Evolutionary conservation across 768 basidiomycete species (phyloP).

Genomic region (Boletus rex-veris): DNA sequence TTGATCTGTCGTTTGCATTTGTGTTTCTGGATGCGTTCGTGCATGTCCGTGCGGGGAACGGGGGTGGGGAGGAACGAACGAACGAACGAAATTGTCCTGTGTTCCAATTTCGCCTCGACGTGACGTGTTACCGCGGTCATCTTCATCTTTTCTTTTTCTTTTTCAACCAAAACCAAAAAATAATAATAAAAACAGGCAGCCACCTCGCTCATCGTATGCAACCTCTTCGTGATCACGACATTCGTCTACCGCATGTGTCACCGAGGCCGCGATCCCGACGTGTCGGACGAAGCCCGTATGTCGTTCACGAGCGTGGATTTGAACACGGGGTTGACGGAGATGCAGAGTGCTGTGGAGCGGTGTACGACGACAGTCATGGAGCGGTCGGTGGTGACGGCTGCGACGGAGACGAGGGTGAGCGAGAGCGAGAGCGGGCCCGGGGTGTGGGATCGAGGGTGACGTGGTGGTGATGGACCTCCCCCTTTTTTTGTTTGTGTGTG

Average conservation of each 20-base stretch:
- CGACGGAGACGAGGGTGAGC: too few species aligned
- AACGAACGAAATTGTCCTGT: not conserved
- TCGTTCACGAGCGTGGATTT: slow-evolving; percentile 18
- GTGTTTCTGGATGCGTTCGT: too few species aligned
- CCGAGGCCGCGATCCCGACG: slow-evolving; percentile 6
- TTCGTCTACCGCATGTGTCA: slow-evolving; percentile 18
- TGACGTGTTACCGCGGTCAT: not conserved
- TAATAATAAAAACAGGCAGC: slow-evolving; percentile 15
- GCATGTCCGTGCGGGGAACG: too few species aligned
- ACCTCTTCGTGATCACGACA: slow-evolving; percentile 24
- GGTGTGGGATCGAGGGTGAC: not conserved
- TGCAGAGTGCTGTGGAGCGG: not conserved
- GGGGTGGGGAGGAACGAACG: not conserved
- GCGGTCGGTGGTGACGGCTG: too few species aligned
- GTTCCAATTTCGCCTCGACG: not conserved
- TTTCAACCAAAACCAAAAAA: too few species aligned
- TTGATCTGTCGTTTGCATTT: too few species aligned
- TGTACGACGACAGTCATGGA: not conserved
- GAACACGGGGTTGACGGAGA: not conserved
- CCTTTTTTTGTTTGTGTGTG: too few species aligned
- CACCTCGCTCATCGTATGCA: slow-evolving; percentile 24
- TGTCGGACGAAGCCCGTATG: not conserved
- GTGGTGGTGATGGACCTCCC: not conserved
- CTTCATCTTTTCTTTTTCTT: too few species aligned
- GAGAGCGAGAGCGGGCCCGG: too few species aligned